phyloP scores from a whole-genome alignment of 2,329 filamentous ascomycete genomes.

The Cercospora sp. region DNA sequence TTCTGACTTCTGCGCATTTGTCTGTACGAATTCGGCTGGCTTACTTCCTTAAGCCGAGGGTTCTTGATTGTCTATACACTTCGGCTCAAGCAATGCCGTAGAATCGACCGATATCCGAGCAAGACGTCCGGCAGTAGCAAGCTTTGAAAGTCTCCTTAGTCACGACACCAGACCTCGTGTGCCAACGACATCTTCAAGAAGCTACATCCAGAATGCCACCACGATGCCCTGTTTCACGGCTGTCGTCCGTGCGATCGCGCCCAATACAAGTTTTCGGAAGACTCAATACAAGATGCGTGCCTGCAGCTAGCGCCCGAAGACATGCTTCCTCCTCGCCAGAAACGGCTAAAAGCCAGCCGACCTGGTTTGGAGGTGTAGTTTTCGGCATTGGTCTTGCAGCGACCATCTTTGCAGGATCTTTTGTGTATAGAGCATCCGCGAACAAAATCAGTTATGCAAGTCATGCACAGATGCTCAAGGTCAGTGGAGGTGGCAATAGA shows the following conservation, averaged over 20 bases:
- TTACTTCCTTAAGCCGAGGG: neutral
- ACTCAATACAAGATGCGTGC: neutral
- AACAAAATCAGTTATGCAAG: slow-evolving; percentile 19
- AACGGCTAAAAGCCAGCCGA: neutral
- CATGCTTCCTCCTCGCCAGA: neutral
- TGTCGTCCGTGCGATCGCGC: neutral
- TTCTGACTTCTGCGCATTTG: no score
- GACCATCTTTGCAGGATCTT: slow-evolving; percentile 3
- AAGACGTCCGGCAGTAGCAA: neutral
- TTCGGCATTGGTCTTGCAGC: slow-evolving; percentile 11
- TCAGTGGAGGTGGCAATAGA: no score
- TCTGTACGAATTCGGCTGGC: no score
- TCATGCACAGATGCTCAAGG: slow-evolving; percentile 22
- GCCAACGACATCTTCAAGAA: neutral
- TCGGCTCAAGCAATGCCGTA: neutral
- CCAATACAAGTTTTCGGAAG: neutral
- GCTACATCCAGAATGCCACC: neutral
- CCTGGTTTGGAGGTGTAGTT: slow-evolving; percentile 1
- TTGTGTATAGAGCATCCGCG: neutral
- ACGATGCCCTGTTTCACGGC: neutral
- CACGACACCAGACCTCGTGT: neutral
- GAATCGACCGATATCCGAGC: neutral
- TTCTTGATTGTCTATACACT: neutral
- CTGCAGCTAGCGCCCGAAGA: neutral
- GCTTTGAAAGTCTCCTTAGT: neutral